phyloP scores from a whole-genome alignment of 2,329 filamentous ascomycete species.

The Scleromitrula shiraiana region DNA sequence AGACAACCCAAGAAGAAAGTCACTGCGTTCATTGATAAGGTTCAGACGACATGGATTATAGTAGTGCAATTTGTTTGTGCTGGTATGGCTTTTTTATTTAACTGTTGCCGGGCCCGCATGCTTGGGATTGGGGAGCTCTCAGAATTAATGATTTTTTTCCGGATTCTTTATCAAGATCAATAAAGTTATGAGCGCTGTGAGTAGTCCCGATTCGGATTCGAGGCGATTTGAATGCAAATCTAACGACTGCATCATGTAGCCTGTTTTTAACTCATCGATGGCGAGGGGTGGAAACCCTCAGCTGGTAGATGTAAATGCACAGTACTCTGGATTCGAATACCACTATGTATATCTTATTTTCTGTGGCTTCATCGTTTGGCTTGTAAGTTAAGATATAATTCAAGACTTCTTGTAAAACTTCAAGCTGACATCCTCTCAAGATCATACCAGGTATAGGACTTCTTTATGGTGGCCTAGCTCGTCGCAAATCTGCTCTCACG shows the following conservation, averaged over 20 bases:
- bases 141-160: neutral
- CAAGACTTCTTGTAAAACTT: neutral
- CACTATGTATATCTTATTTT: conserved; percentile 53
- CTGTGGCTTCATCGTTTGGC: conserved; percentile 53
- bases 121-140: too few species aligned
- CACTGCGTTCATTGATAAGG: too few species aligned
- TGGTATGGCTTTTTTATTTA: too few species aligned
- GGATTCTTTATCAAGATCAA: neutral
- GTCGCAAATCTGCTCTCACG: conserved; percentile 53
- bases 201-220: neutral
- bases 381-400: conserved; percentile 25
- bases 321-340: conserved; percentile 51
- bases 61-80: too few species aligned
- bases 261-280: conserved; percentile 22
- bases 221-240: neutral
- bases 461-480: conserved; percentile 54
- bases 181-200: neutral
- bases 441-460: conserved; percentile 61
- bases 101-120: too few species aligned
- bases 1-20: too few species aligned
- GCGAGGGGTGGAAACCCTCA: conserved; percentile 48
- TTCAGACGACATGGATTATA: too few species aligned
- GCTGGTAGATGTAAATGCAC: conserved; percentile 41
- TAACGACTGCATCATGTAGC: conserved; percentile 13
- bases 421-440: neutral